These are phyloP conservation scores for Curvularia verruculosa DNA, from an alignment of 2,329 filamentous ascomycete species.

Conservation along the genomic window DNA sequence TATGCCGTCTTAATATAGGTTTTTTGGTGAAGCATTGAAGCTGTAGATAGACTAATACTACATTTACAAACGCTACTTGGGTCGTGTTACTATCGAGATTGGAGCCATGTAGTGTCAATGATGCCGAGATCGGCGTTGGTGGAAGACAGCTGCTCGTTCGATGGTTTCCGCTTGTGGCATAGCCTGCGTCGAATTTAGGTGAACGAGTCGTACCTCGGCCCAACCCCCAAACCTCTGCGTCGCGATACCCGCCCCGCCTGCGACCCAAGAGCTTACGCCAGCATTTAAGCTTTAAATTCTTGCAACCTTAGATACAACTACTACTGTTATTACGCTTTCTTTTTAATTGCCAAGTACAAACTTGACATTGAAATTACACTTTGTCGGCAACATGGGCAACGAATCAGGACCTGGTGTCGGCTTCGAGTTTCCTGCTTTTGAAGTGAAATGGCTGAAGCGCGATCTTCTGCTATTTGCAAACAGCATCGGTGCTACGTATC, in stretches of 20 bases:
- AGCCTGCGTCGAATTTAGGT: conserved; percentile 17
- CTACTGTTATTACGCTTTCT: neutral
- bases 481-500: conserved; percentile 77
- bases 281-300: conserved; percentile 6
- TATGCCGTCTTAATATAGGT: conserved; percentile 19
- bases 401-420: conserved; percentile 63
- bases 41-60: conserved; percentile 26
- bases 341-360: neutral
- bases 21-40: conserved; percentile 12
- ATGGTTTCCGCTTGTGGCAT: conserved; percentile 14
- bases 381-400: conserved; percentile 36
- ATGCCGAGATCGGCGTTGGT: conserved; percentile 5
- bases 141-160: neutral
- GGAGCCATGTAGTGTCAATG: neutral
- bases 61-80: conserved; percentile 1
- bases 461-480: conserved; percentile 89
- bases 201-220: conserved; percentile 42
- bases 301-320: neutral
- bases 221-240: conserved; percentile 35
- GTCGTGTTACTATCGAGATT: neutral
- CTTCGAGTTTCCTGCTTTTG: conserved; percentile 77
- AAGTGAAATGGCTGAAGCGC: conserved; percentile 85
- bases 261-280: conserved; percentile 20
- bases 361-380: neutral
- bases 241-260: conserved; percentile 37